Percentiles rank a stretch among this genome's conserved stretches.
Conservation (phyloP, 2,329 filamentous ascomycete genomes). For the Penicillium sp. region DNA sequence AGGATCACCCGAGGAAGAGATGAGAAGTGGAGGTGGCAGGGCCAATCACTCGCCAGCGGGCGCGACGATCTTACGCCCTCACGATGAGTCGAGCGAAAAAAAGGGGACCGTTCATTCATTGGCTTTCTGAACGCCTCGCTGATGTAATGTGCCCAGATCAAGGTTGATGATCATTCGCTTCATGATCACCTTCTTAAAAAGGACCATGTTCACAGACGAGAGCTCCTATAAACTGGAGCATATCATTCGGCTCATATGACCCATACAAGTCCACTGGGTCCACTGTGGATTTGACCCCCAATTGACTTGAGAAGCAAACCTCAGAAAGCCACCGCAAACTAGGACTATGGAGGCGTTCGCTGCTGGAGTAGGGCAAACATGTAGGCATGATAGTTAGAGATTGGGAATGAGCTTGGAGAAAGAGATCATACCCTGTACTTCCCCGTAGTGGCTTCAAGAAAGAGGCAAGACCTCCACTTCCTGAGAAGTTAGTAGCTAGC, state of each 20-base stretch:
- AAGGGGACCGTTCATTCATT: background rate
- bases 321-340: background rate
- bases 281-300: background rate
- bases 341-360: background rate
- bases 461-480: background rate
- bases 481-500: background rate
- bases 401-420: background rate
- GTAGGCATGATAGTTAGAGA: background rate
- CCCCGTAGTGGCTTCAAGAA: background rate
- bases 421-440: background rate
- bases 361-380: background rate
- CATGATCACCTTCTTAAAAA: background rate
- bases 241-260: background rate
- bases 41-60: slow-evolving; percentile 2
- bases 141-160: background rate
- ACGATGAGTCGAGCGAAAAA: background rate
- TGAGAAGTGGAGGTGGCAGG: slow-evolving; percentile 3
- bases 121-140: slow-evolving; percentile 30
- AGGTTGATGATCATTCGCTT: background rate
- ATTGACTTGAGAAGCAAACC: background rate
- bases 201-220: background rate
- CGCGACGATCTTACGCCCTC: background rate
- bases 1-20: slow-evolving; percentile 4
- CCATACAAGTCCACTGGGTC: background rate
- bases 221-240: background rate